These are phyloP conservation scores for Sisymbrium irio DNA, from an alignment of 345 rosid species.

Conservation along the genomic window DNA sequence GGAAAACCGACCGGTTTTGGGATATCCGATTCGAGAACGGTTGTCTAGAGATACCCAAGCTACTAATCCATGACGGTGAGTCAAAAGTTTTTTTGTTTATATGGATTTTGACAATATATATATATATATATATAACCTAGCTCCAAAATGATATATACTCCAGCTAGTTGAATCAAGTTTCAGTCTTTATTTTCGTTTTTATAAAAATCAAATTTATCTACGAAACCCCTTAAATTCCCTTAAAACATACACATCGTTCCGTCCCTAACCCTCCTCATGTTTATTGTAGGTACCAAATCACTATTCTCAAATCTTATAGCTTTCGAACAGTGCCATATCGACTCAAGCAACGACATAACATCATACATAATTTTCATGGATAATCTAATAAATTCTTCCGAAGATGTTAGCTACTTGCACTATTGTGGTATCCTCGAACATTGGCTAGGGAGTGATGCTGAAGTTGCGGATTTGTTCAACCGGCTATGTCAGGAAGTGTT, in stretches of 20 bases:
- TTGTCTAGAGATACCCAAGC: slow-evolving; percentile 62
- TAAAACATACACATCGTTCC: background rate
- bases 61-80: slow-evolving; percentile 47
- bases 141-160: background rate
- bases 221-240: background rate
- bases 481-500: slow-evolving; percentile 75
- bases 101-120: background rate
- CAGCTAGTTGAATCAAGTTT: background rate
- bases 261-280: background rate
- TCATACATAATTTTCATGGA: slow-evolving; percentile 83
- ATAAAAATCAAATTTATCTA: background rate
- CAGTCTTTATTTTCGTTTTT: background rate
- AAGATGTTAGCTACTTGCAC: slow-evolving; percentile 73
- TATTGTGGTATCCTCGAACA: slow-evolving; percentile 70
- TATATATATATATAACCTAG: too few relatives aligned
- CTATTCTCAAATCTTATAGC: slow-evolving; percentile 85
- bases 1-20: slow-evolving; percentile 84
- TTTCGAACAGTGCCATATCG: slow-evolving; percentile 75
- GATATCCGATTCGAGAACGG: slow-evolving; percentile 70
- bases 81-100: background rate
- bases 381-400: slow-evolving; percentile 79
- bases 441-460: slow-evolving; percentile 81
- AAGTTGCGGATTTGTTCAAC: slow-evolving; percentile 82
- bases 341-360: slow-evolving; percentile 69
- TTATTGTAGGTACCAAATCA: slow-evolving; percentile 50